A percentile compares a stretch with the other conserved stretches of the same genome.
Conservation (phyloP, 345 rosid genomes). For the Rhodamnia argentea region DNA sequence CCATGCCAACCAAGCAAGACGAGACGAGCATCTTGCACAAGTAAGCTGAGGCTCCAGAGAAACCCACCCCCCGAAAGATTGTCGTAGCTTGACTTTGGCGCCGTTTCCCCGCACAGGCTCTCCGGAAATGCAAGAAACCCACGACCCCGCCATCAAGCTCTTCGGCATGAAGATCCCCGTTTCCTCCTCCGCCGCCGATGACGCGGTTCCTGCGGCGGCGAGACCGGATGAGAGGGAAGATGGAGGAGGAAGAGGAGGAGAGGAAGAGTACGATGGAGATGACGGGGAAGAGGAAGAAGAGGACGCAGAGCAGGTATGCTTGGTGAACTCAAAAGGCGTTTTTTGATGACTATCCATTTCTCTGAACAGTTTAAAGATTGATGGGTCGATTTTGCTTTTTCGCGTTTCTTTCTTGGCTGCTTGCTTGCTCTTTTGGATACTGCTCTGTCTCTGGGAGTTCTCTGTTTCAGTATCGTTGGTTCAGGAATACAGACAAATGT, state of each 20-base stretch:
- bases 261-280: background rate
- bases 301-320: slow-evolving; percentile 39
- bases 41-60: background rate
- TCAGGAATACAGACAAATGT: background rate
- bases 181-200: slow-evolving; percentile 14
- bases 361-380: background rate
- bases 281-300: background rate
- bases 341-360: slow-evolving; percentile 14
- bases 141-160: slow-evolving; percentile 65
- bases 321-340: background rate
- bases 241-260: slow-evolving; percentile 9
- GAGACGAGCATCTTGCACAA: background rate
- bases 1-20: slow-evolving; percentile 14
- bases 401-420: background rate
- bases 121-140: slow-evolving; percentile 34
- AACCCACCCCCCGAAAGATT: background rate
- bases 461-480: background rate
- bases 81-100: slow-evolving; percentile 9
- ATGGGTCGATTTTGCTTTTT: slow-evolving; percentile 14
- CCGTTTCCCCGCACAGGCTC: background rate
- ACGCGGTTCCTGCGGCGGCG: background rate
- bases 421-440: background rate
- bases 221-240: slow-evolving; percentile 7
- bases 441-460: background rate
- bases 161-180: slow-evolving; percentile 67